phyloP scores from a whole-genome alignment of 192 early-diverging fungal genomes.

The Mortierella antarctica region DNA sequence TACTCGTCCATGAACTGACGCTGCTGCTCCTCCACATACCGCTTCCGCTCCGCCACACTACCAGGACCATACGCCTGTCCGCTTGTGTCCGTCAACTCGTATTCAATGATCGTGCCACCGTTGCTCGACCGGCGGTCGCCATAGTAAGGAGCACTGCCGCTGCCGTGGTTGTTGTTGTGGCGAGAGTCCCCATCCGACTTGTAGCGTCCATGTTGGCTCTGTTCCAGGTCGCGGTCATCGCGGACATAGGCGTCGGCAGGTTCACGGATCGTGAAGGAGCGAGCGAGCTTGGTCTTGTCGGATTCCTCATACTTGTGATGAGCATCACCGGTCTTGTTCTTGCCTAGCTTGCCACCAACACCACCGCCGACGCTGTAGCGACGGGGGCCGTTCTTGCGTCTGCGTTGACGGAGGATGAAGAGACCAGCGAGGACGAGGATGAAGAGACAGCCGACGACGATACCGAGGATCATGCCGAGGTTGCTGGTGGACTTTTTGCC shows the following conservation, averaged over 20 bases:
- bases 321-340: not conserved
- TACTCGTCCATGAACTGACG: slow-evolving; percentile 22
- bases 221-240: slow-evolving; percentile 13
- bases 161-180: slow-evolving; percentile 12
- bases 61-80: slow-evolving; percentile 7
- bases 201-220: slow-evolving; percentile 21
- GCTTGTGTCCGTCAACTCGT: slow-evolving; percentile 34
- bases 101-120: slow-evolving; percentile 21
- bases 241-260: slow-evolving; percentile 17
- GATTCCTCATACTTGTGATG: slow-evolving; percentile 2
- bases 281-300: slow-evolving; percentile 18
- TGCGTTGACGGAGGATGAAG: slow-evolving; percentile 12
- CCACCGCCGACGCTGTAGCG: not conserved
- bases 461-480: slow-evolving; percentile 12
- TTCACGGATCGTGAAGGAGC: slow-evolving; percentile 42
- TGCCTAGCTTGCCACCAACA: not conserved
- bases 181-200: not conserved
- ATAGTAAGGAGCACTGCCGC: not conserved
- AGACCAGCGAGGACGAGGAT: not conserved
- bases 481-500: not conserved
- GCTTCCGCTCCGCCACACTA: slow-evolving; percentile 25
- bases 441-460: slow-evolving; percentile 3
- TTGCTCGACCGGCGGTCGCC: not conserved
- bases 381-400: not conserved
- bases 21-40: slow-evolving; percentile 40